A percentile compares a stretch with the other conserved stretches of the same genome.
Evolutionary conservation across 139 green algal species (phyloP).

Genomic region (Dunaliella sp.): DNA sequence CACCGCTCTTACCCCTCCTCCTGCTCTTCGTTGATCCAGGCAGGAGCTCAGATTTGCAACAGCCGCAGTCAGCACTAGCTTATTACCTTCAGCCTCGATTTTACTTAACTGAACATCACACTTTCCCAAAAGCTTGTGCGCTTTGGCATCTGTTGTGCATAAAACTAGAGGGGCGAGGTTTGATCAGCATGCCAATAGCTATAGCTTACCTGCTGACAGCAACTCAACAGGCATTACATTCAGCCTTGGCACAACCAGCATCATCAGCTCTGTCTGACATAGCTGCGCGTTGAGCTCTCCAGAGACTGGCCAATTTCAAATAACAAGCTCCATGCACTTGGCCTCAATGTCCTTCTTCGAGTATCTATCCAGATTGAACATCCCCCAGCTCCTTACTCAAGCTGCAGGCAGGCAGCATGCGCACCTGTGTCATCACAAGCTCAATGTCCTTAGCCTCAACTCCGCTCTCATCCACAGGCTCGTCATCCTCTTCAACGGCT

Average conservation of each 20-base stretch:
- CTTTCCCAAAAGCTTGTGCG: too few species aligned
- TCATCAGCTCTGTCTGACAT: not conserved
- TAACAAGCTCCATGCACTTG: not conserved
- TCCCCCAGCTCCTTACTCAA: not conserved
- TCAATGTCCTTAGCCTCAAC: constrained; percentile 99
- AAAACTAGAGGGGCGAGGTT: too few species aligned
- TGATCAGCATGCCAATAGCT: too few species aligned
- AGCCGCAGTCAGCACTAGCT: too few species aligned
- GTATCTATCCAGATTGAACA: not conserved
- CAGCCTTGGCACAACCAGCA: not conserved
- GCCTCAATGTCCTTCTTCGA: not conserved
- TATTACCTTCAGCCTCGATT: too few species aligned
- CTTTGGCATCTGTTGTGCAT: too few species aligned
- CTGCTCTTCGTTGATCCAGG: too few species aligned
- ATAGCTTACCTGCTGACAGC: not conserved
- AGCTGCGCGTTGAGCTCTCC: not conserved
- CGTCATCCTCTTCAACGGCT: constrained; percentile 79
- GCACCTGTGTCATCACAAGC: constrained; percentile 94
- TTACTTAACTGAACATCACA: too few species aligned
- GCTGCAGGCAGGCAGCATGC: constrained; percentile 57
- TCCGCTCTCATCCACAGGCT: constrained; percentile 90
- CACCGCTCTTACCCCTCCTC: too few species aligned
- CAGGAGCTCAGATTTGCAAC: too few species aligned
- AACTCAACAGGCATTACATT: too few species aligned
- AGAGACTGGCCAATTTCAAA: not conserved